Evolutionary conservation across 148 eudicot species (phyloP), one percentile per base, ranked within the genome.

Genomic region (Mesembryanthemum crystallinum): DNA sequence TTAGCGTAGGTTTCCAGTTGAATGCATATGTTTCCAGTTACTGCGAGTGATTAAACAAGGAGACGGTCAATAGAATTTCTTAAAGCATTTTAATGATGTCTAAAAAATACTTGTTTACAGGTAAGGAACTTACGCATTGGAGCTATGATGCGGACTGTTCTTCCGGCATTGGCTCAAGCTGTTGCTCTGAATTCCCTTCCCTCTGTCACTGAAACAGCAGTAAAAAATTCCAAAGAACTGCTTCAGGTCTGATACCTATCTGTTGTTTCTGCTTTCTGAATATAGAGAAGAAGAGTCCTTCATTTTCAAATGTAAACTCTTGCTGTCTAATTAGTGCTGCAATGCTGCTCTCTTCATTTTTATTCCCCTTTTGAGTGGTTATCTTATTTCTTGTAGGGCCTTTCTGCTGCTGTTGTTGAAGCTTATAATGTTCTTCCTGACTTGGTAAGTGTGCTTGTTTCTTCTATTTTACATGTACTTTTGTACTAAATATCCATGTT

Each of bases 161-260:
- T 96, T 64, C 99, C 99, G 29, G 97, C 98, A 73, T 83, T 96
- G 89, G 98, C 99, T 77, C 99, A 96, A 73, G 99, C 99, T 62
- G 89, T 96, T 74, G 97, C 83, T 72, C 76, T 92, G 90, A 88
- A 87, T 78, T 78, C 91, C 33, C 62, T 69, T 66, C 58, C 83
- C 33, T 25, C 14, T 57, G 67, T 61, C 82, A 75, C 62, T 55
- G 85, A 75, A 77, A 81, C 71, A 75, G 76, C 67, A 27, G 73
- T 69, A 71, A 88, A 85, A 75, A 85, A 71, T 69, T 64, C 74
- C 32, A 96, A 92, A 82, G 94, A 91, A 79, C 51, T 73, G 74
- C 83, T 87, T 82, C 99, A 91, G 98, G 99, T 96, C 63, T 65
- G 79, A 73, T 64, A 64, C 23, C 54, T 45, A 24, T n/a, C 6